A percentile compares a stretch with the other conserved stretches of the same genome.
phyloP scores from a whole-genome alignment of 257 asterid genomes.

The Penstemon newberryi region DNA sequence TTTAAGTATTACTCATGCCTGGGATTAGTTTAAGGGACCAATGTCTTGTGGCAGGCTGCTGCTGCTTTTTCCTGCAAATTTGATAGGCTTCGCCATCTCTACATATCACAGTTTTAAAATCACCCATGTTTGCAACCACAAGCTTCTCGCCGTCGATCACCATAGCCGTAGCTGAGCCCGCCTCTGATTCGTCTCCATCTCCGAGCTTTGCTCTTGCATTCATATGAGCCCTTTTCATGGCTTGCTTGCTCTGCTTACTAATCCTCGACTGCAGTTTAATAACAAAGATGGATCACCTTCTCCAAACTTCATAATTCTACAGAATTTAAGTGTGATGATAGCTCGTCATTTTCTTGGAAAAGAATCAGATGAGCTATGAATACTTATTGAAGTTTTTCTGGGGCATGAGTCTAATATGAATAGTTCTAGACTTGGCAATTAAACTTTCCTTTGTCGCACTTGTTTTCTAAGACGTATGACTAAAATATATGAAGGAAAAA shows the following conservation, averaged over 20 bases:
- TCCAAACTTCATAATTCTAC: no score
- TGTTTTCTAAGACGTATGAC: no score
- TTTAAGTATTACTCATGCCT: slow-evolving; percentile 29
- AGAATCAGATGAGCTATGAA: no score
- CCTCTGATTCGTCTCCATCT: slow-evolving; percentile 30
- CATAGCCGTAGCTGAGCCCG: slow-evolving; percentile 56
- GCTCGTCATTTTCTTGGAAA: no score
- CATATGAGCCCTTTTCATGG: slow-evolving; percentile 48
- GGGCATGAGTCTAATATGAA: no score
- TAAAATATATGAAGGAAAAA: no score
- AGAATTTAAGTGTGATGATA: no score
- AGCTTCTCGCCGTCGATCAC: slow-evolving; percentile 60
- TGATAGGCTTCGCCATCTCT: slow-evolving; percentile 56
- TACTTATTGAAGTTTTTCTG: no score
- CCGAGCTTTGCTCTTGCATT: slow-evolving; percentile 37
- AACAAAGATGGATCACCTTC: no score
- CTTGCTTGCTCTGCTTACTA: slow-evolving; percentile 45
- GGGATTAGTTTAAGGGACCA: slow-evolving; percentile 44
- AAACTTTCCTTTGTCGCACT: no score
- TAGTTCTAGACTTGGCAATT: no score
- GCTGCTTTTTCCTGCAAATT: slow-evolving; percentile 37
- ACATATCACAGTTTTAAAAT: slow-evolving; percentile 54
- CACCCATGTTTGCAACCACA: slow-evolving; percentile 52
- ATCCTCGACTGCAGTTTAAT: slow-evolving; percentile 35
- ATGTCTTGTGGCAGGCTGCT: slow-evolving; percentile 19